Conservation (phyloP, 345 rosid species). For the Corchorus capsularis region DNA sequence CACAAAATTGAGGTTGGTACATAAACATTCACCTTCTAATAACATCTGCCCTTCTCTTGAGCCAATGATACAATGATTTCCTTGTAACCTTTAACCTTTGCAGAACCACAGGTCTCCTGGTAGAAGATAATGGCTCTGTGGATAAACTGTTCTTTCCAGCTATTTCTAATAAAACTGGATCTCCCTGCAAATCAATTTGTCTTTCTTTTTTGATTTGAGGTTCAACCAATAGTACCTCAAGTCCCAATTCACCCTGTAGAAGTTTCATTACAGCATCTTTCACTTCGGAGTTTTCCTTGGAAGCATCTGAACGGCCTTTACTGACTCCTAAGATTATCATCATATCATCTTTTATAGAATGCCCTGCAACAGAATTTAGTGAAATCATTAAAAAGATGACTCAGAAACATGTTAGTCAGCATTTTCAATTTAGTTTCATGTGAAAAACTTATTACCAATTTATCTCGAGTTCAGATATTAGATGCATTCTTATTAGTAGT, state of each 20-base stretch:
- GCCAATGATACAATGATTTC: constrained; percentile 64
- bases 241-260: constrained; percentile 67
- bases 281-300: constrained; percentile 37
- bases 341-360: constrained; percentile 64
- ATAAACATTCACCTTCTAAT: constrained; percentile 29
- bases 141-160: constrained; percentile 29
- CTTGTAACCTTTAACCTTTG: constrained; percentile 69
- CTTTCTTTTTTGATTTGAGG: constrained; percentile 24
- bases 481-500: not conserved
- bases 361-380: constrained; percentile 51
- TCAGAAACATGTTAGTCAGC: not conserved
- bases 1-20: constrained; percentile 29
- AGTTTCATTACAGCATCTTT: constrained; percentile 58
- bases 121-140: constrained; percentile 35
- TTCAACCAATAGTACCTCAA: constrained; percentile 50
- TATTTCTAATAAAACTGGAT: constrained; percentile 26
- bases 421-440: not conserved
- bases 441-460: constrained; percentile 4
- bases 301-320: constrained; percentile 32
- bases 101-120: constrained; percentile 65
- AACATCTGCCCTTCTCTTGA: constrained; percentile 45
- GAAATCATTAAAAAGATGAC: constrained; percentile 15
- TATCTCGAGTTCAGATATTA: not conserved
- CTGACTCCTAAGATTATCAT: constrained; percentile 63
- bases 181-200: constrained; percentile 13